These are phyloP conservation scores for Prunus mongolica DNA, from an alignment of 306 rosid genomes.

Conservation along the genomic window DNA sequence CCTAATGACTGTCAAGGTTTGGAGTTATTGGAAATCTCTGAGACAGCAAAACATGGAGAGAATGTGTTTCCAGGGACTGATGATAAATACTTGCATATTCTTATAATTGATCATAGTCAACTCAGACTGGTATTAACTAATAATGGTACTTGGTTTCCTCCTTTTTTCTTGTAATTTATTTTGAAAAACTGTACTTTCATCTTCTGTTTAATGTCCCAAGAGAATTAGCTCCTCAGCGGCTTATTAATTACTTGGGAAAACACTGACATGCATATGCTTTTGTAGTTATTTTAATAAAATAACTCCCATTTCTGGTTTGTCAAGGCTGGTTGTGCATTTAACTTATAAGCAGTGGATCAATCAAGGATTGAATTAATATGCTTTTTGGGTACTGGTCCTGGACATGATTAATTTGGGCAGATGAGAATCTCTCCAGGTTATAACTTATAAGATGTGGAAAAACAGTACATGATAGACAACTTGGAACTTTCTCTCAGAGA, in stretches of 20 bases:
- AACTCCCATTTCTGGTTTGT: not conserved
- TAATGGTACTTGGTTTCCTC: not conserved
- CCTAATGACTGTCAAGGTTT: constrained; percentile 56
- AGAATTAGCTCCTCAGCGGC: too few species aligned
- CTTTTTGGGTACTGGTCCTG: not conserved
- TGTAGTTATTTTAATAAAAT: not conserved
- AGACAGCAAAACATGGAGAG: constrained; percentile 80
- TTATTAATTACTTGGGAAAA: not conserved
- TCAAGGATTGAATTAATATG: not conserved
- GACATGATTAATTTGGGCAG: constrained; percentile 13
- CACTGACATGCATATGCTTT: not conserved
- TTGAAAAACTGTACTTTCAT: not conserved
- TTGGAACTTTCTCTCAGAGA: constrained; percentile 39
- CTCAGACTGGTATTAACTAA: constrained; percentile 25
- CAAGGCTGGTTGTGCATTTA: not conserved
- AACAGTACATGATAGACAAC: constrained; percentile 30
- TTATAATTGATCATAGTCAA: constrained; percentile 53
- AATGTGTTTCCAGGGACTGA: constrained; percentile 54
- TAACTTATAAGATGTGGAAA: constrained; percentile 21
- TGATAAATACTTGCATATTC: constrained; percentile 18
- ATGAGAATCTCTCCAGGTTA: constrained; percentile 36
- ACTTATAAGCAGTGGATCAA: not conserved
- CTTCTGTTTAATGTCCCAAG: not conserved
- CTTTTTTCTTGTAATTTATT: not conserved
- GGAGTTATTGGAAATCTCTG: constrained; percentile 50